Evolutionary conservation across 768 basidiomycete species (phyloP), one percentile per base, ranked within the genome.

Genomic region (Cyathus striatus): DNA sequence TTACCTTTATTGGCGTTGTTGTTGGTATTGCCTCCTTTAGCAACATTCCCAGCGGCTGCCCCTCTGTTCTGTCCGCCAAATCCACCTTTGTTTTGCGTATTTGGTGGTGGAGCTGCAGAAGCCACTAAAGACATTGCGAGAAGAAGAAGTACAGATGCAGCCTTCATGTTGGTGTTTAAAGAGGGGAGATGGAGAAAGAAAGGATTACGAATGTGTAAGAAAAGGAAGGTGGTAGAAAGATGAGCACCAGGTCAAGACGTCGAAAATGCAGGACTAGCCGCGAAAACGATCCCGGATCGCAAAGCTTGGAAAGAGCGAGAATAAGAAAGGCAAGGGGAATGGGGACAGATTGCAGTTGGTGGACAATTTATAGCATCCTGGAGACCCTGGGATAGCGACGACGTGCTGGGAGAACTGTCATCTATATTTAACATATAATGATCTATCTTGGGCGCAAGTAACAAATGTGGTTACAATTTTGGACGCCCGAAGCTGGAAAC

Each of bases 91-190:
- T 47, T 49, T 32, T 41, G 45, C 46, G 45, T 50, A 42, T 47
- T 44, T 27, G 37, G 32, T 37, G 50, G 53, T 20, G 49, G 49
- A 12, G 50, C 53, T 43, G 62, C 62, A 41, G 49, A 52, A 21
- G 52, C 59, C 37, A 60, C 53, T 38, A 63, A 49, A 26, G 56
- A 57, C 41, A 65, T 44, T n/a, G 58, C 53, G 42, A 62, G 52
- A 41, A 52, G 53, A 41, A 59, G 48, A 41, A 60, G 35, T 41
- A 62, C 23, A n/a, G 54, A 46, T 21, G 61, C 48, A 43, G 53
- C 51, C 62, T 60, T 65, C 63, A 63, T 65, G 33, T 40, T n/a
- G n/a, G n/a, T n/a, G n/a, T 57, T 50, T 47, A 50, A 49, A 41
- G 44, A 50, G 35, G 35, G 17, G 9, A 6, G 20, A 18, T 7